These are phyloP conservation scores for Solanum hybrid DNA, from an alignment of 305 asterid species.

Conservation along the genomic window DNA sequence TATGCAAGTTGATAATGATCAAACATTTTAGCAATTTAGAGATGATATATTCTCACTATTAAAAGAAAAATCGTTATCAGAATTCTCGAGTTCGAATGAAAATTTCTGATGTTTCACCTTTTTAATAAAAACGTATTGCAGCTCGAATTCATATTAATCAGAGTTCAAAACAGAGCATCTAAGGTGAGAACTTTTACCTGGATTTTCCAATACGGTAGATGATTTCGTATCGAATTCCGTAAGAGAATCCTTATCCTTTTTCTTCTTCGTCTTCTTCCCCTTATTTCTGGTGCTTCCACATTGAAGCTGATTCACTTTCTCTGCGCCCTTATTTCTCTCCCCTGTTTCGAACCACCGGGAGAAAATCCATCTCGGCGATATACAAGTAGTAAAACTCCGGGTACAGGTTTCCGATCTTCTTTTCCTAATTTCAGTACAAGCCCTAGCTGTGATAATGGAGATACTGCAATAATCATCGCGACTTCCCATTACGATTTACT, in stretches of 20 bases:
- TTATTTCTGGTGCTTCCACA: background rate
- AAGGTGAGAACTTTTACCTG: background rate
- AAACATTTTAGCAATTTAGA: background rate
- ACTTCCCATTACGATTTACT: background rate
- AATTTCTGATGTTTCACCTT: rapidly evolving
- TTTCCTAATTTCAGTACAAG: background rate
- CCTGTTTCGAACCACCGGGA: constrained; percentile 25
- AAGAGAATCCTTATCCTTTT: background rate
- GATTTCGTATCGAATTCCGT: background rate
- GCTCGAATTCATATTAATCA: background rate
- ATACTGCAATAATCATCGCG: constrained; percentile 18
- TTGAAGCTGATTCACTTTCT: constrained; percentile 8
- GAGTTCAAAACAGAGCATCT: background rate
- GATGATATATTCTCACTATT: background rate
- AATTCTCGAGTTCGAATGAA: background rate
- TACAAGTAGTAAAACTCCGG: constrained; percentile 36
- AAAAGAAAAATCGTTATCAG: background rate
- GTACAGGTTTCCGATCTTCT: constrained; percentile 21
- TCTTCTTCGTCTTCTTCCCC: background rate
- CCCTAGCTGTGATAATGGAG: constrained; percentile 9
- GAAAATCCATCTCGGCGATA: constrained; percentile 37
- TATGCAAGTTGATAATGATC: background rate
- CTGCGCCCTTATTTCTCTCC: constrained; percentile 10
- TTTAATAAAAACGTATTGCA: background rate
- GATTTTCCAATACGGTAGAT: background rate